These are phyloP conservation scores for Parastagonospora avenae DNA, from an alignment of 2,329 filamentous ascomycete genomes.

Conservation along the genomic window DNA sequence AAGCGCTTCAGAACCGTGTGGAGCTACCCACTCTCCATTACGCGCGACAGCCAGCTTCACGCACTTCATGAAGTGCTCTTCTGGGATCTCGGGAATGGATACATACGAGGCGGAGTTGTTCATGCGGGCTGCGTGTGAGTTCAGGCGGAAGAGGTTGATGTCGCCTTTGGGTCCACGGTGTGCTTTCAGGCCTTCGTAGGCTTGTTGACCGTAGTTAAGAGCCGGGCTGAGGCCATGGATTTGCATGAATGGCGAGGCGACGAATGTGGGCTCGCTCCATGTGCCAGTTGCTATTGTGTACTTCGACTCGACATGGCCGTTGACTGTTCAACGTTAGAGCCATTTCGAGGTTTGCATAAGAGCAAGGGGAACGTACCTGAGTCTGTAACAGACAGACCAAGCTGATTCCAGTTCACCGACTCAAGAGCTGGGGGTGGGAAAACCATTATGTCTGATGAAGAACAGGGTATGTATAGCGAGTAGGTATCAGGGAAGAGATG, in stretches of 20 bases:
- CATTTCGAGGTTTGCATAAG: not conserved
- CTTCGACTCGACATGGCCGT: conserved; percentile 23
- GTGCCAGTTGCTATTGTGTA: conserved; percentile 12
- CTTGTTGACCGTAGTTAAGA: conserved; percentile 30
- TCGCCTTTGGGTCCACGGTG: conserved; percentile 18
- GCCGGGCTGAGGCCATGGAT: conserved; percentile 25
- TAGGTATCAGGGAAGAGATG: not conserved
- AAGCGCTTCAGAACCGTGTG: conserved; percentile 30
- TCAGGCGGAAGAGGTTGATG: conserved; percentile 42
- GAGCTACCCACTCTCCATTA: conserved; percentile 35
- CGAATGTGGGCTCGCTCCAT: conserved; percentile 21
- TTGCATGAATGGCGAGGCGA: conserved; percentile 19
- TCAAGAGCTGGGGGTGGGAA: conserved; percentile 16
- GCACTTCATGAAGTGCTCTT: conserved; percentile 32
- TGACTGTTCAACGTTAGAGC: conserved; percentile 7
- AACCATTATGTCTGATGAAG: conserved; percentile 3
- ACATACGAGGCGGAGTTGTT: conserved; percentile 31
- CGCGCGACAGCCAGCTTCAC: conserved; percentile 28
- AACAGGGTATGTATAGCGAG: not conserved
- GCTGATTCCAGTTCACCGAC: conserved; percentile 17
- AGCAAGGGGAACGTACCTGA: not conserved
- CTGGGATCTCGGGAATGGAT: conserved; percentile 38
- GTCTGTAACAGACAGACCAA: conserved; percentile 11
- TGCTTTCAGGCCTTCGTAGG: conserved; percentile 29
- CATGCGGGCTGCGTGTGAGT: conserved; percentile 37